phyloP scores from a whole-genome alignment of 129 eudicot genomes.

The Glebionis coronaria region DNA sequence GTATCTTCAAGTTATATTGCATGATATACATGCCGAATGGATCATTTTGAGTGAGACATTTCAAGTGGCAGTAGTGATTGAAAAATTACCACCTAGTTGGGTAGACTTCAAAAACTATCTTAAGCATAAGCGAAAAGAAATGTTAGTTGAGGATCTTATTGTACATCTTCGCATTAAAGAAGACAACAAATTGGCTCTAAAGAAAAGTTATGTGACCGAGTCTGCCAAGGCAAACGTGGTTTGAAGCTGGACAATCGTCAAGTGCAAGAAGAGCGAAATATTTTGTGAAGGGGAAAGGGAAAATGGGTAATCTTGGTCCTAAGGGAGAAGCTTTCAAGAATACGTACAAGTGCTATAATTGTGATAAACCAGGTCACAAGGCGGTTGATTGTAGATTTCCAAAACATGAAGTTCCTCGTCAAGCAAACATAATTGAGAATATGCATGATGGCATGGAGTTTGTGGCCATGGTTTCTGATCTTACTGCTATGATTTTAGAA shows the following conservation, averaged over 20 bases:
- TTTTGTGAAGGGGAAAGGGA: neutral
- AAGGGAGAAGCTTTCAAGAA: neutral
- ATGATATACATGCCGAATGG: neutral
- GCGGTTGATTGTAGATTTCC: neutral
- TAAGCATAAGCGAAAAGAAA: neutral
- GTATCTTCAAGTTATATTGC: neutral
- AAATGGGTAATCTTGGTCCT: neutral
- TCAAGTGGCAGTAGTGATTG: neutral
- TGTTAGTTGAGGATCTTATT: neutral
- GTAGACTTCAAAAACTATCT: neutral
- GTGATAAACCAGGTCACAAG: neutral
- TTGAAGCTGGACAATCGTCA: neutral
- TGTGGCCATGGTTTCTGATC: neutral
- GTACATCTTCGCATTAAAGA: neutral
- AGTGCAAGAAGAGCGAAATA: neutral
- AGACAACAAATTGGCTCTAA: neutral
- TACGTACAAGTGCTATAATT: constrained; percentile 1
- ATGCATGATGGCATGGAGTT: neutral
- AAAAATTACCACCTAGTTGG: neutral
- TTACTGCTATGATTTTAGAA: neutral
- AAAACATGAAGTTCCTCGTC: neutral
- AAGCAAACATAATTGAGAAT: neutral
- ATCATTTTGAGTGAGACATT: neutral
- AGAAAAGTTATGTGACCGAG: neutral
- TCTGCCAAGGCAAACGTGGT: neutral